Conservation (phyloP, 208 protist genomes). For the Trypanosoma mega region DNA sequence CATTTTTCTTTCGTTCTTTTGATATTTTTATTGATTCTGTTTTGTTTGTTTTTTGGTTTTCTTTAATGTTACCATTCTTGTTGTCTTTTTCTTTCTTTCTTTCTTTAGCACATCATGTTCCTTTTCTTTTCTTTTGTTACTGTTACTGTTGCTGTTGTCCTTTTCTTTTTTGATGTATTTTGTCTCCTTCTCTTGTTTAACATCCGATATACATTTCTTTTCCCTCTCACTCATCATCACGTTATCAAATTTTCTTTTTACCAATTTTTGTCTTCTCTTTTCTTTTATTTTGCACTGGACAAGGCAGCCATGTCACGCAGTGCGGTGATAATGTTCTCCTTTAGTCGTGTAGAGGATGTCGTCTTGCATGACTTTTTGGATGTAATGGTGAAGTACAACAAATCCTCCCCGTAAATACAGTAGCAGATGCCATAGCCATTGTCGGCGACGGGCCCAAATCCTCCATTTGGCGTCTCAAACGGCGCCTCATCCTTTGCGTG, state of each 20-base stretch:
- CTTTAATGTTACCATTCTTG: background rate
- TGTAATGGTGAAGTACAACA: constrained; percentile 83
- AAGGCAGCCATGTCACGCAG: constrained; percentile 45
- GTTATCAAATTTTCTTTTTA: background rate
- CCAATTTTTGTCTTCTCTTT: background rate
- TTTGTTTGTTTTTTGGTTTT: too few species aligned
- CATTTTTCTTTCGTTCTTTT: too few species aligned
- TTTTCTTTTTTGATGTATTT: too few species aligned
- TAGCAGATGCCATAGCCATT: constrained; percentile 92
- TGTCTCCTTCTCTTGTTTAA: too few species aligned
- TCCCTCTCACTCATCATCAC: background rate
- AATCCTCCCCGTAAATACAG: constrained; percentile 64
- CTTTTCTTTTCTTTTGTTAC: too few species aligned
- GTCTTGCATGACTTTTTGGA: constrained; percentile 50
- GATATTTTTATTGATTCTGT: too few species aligned
- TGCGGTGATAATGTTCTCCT: constrained; percentile 40
- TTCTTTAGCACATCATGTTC: too few species aligned
- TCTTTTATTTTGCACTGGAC: constrained; percentile 5
- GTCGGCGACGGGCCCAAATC: constrained; percentile 85
- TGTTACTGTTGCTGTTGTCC: too few species aligned
- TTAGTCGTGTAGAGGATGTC: constrained; percentile 43
- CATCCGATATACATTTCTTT: too few species aligned
- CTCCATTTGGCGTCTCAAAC: constrained; percentile 62
- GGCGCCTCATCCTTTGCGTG: constrained; percentile 34
- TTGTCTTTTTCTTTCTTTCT: background rate